Conservation (phyloP, 1,284 basidiomycete species). For the Cystobasidiaceae sp. region DNA sequence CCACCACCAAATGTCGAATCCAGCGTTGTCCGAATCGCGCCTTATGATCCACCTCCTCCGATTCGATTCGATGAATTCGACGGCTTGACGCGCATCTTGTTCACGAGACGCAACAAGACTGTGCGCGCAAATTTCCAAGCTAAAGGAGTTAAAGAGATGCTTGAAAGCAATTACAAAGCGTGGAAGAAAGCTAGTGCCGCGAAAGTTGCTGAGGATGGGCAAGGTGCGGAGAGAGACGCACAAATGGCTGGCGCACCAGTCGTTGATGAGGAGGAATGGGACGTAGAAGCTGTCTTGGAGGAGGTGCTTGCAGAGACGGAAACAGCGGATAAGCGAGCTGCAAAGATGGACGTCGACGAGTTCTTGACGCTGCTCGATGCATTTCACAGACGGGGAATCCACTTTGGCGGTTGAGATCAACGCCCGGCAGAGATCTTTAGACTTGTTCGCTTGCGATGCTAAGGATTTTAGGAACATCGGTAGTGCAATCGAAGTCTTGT, state of each 20-base stretch:
- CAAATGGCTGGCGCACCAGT: constrained; percentile 2
- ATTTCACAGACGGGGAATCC: constrained; percentile 76
- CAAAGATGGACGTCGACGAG: constrained; percentile 80
- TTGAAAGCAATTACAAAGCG: constrained; percentile 91
- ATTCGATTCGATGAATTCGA: constrained; percentile 97
- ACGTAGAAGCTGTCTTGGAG: constrained; percentile 71
- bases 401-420: constrained; percentile 55
- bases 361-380: constrained; percentile 68
- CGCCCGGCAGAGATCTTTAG: too few species aligned
- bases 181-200: constrained; percentile 75
- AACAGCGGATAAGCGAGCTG: constrained; percentile 64
- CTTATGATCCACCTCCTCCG: constrained; percentile 89
- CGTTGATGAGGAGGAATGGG: constrained; percentile 59
- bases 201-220: background rate
- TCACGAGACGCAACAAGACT: constrained; percentile 85
- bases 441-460: too few species aligned
- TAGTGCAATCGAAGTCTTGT: too few species aligned
- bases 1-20: constrained; percentile 94
- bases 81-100: constrained; percentile 83
- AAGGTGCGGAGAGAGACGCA: background rate
- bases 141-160: constrained; percentile 87
- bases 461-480: too few species aligned
- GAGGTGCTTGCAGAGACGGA: constrained; percentile 64
- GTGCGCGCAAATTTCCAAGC: constrained; percentile 81
- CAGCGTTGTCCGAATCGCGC: constrained; percentile 83